These are phyloP conservation scores for Meyerozyma sp. DNA, from an alignment of 1,139 yeast genomes.

Conservation along the genomic window DNA sequence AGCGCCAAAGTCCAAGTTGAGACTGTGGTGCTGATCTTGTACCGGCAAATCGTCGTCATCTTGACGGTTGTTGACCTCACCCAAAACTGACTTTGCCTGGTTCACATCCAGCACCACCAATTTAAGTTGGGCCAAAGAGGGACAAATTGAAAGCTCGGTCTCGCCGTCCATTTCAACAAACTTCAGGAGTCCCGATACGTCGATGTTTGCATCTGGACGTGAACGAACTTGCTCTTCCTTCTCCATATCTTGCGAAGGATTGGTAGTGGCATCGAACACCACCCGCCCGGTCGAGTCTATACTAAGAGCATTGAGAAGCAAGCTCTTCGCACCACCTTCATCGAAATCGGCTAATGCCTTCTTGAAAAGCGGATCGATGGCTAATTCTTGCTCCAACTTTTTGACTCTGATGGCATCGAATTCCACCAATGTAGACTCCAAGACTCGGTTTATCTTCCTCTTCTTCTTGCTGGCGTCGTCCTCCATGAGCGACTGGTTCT, in stretches of 20 bases:
- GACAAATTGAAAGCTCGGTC: slow-evolving; percentile 47
- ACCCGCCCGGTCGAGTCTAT: slow-evolving; percentile 56
- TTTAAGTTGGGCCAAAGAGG: slow-evolving; percentile 55
- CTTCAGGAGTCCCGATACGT: slow-evolving; percentile 15
- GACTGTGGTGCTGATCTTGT: not conserved
- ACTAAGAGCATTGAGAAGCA: slow-evolving; percentile 65
- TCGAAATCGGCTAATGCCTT: slow-evolving; percentile 90
- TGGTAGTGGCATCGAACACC: slow-evolving; percentile 54
- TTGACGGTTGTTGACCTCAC: not conserved
- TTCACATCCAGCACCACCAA: slow-evolving; percentile 54
- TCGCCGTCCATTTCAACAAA: slow-evolving; percentile 30
- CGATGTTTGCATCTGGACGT: slow-evolving; percentile 11
- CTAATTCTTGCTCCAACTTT: slow-evolving; percentile 69
- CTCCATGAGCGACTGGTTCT: slow-evolving; percentile 10
- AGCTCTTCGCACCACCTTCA: slow-evolving; percentile 90
- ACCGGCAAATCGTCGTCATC: not conserved
- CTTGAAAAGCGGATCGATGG: slow-evolving; percentile 83
- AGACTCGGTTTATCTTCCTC: slow-evolving; percentile 34
- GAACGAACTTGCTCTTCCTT: slow-evolving; percentile 7
- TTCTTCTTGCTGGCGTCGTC: slow-evolving; percentile 20
- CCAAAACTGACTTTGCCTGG: slow-evolving; percentile 35
- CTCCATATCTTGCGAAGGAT: slow-evolving; percentile 13
- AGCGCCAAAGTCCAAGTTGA: not conserved
- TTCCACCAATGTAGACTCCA: slow-evolving; percentile 42
- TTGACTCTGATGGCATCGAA: slow-evolving; percentile 62